Base-by-base conservation (phyloP, 192 early-diverging fungal species). In the Funneliformis mosseae region DNA sequence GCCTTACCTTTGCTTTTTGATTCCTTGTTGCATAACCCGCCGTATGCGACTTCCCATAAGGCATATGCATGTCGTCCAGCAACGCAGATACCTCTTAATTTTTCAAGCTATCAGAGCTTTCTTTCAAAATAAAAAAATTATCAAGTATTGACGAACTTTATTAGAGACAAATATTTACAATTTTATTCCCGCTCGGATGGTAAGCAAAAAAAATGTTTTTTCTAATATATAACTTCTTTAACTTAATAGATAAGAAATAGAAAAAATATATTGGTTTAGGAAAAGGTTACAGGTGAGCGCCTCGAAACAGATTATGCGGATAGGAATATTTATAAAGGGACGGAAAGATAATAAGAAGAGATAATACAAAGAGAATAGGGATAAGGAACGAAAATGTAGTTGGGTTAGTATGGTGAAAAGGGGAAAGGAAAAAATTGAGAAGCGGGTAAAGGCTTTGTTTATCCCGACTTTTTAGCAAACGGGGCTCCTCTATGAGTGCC, bases 1-100 rank as follows among this genome's bases (percentile, higher is more conserved):
- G 28, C 33, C 23, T 62, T 85, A 87, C 86, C 78, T 87, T 87
- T 75, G 86, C 86, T 80, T 80, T 84, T 46, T 85, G 82, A 70
- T 87, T 87, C 23, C 81, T 84, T 72, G 74, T 62, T 33, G 64
- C 12, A 5, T 12, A 23, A 67, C 77, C 77, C 16, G n/a, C 43
- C 38, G 4, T 8, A 48, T 33, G 27, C 27, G 59, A 21, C 21
- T 55, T 27, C 78, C 78, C 78, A 79, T 61, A 61, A 69, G 62
- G 21, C 67, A 71, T 71, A 79, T 79, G 64, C 78, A 79, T 79
- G 78, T 79, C 78, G 64, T 71, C 78, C 78, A 79, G 78, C 78
- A 79, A 79, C 78, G 25, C 33, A 33, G 33, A 33, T 33, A 33
- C 33, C 33, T 33, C 33, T 33, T 33, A 33, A 33, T 2, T 59